Evolutionary conservation across 768 basidiomycete genomes (phyloP), one percentile per base, ranked within the genome.

Genomic region (Auriscalpium orientale): DNA sequence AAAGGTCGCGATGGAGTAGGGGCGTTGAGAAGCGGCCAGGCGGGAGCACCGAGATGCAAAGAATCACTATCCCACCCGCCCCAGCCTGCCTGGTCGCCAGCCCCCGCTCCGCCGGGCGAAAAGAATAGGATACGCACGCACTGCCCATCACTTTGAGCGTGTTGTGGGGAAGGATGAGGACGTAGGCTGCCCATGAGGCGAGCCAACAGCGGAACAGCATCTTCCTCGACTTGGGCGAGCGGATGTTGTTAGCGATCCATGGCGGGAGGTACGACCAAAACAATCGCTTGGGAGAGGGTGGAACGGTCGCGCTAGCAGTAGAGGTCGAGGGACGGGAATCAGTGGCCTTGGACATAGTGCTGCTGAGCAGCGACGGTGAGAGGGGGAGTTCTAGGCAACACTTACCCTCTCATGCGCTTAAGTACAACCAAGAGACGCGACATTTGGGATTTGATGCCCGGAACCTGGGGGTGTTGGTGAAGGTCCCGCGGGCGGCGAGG

Each of bases 201-300:
- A 74, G 46, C 75, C 74, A 78, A 54, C 72, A 76, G n/a, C 74
- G 65, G 20, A 72, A 57, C 51, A 73, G 61, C 40, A 68, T 54
- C 65, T 75, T 77, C 65, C 67, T 67, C 16, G 74, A 70, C 54
- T 65, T 64, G n/a, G 58, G 53, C 6, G 72, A 70, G 16, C 64
- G 68, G 28, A 78, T 58, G 52, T 74, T 74, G 10, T 58, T 62
- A 4, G 67, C 56, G 15, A 74, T 58, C 76, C 76, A 78, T 50
- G 66, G 63, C 13, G 76, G 76, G 9, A 78, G 59, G 53, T 53
- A 62, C 10, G 59, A 34, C 12, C 40, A 20, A 21, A 12, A 40
- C 7, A 40, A 10, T 33, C 10, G 20, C 40, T 53, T 34, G 10
- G 52, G 38, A 13, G 38, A 6, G 8, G 40, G 4, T 4, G 40